Evolutionary conservation across 1,139 yeast species (phyloP), one percentile per base, ranked within the genome.

Genomic region (Blastobotrys capitulatus): DNA sequence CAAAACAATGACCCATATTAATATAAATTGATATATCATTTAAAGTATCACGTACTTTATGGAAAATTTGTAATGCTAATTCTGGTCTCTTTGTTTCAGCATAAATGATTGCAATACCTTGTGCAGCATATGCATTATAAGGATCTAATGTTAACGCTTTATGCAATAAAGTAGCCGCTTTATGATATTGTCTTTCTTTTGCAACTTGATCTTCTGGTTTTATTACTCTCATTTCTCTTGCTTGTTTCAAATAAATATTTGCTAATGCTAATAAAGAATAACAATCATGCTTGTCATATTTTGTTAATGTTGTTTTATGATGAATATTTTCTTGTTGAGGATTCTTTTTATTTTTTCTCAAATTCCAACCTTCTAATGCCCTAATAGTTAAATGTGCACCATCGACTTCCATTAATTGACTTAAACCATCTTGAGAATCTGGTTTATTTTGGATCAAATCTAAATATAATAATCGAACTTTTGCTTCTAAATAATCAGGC

Each of bases 121-220:
- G 98, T 0, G 98, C 98, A 1, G 97, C 99, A 70, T 84, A 92
- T 1, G 92, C 95, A 65, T 92, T 88, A 57, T 78, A 75, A 6
- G 92, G 79, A 68, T 92, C 98, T 35, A 89, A 73, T 46, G 86
- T 83, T 51, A 94, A 72, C 1, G 89, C 97, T 68, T 92, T 92
- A 59, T 89, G 86, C 65, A 83, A 92, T 50, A 90, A 73, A 66
- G 92, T 97, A 20, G 90, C 86, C 15, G 97, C 96, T 68, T 95
- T 80, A 45, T 83, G 74, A 63, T 85, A 90, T 52, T 89, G 85
- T 57, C 84, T 86, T 58, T 82, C 83, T 55, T 82, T 79, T 67
- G 84, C 86, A 35, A 80, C 83, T 31, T 73, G 74, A 42, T 80
- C 83, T n/a, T 73, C 72, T n/a, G 73, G 73, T 13, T 69, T 64